phyloP scores from a whole-genome alignment of 2,329 filamentous ascomycete species.

The Cercospora zeae-maydis region DNA sequence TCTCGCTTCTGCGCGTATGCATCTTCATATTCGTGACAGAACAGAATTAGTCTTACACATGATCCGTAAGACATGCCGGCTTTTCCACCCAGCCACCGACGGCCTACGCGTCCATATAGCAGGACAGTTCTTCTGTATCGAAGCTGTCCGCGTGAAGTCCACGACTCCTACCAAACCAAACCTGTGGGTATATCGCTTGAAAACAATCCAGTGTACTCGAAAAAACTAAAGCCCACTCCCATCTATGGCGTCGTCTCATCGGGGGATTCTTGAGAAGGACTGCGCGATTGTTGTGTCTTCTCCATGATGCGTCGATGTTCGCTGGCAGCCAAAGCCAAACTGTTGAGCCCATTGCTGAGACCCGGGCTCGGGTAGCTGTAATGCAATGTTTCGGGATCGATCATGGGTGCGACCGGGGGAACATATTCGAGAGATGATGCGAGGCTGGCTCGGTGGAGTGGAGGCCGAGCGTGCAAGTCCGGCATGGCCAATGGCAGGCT shows the following conservation, averaged over 20 bases:
- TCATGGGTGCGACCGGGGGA: conserved; percentile 30
- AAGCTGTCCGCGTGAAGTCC: neutral
- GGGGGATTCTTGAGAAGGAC: conserved; percentile 24
- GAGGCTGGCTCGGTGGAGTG: conserved; percentile 34
- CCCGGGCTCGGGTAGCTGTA: conserved; percentile 40
- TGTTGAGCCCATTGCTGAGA: conserved; percentile 39
- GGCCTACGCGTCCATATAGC: neutral
- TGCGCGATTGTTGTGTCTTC: conserved; percentile 27
- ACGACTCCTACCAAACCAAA: conserved; percentile 10
- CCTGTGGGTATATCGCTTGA: conserved; percentile 20
- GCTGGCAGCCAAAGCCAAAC: conserved; percentile 37
- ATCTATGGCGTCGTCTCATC: conserved; percentile 18
- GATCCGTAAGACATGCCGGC: neutral
- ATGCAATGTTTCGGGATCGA: conserved; percentile 36
- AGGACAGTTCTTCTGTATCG: neutral
- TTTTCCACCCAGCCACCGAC: neutral
- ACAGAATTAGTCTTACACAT: neutral
- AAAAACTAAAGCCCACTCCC: neutral
- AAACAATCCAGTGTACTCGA: conserved; percentile 12
- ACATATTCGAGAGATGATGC: conserved; percentile 36
- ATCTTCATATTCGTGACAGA: conserved; percentile 3
- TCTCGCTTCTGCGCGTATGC: neutral
- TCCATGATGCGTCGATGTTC: conserved; percentile 36
- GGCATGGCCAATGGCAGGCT: conserved; percentile 36
- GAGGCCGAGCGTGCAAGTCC: conserved; percentile 32